Evolutionary conservation across 345 rosid genomes (phyloP), one percentile per base, ranked within the genome.

Genomic region (Citrus hindsii): DNA sequence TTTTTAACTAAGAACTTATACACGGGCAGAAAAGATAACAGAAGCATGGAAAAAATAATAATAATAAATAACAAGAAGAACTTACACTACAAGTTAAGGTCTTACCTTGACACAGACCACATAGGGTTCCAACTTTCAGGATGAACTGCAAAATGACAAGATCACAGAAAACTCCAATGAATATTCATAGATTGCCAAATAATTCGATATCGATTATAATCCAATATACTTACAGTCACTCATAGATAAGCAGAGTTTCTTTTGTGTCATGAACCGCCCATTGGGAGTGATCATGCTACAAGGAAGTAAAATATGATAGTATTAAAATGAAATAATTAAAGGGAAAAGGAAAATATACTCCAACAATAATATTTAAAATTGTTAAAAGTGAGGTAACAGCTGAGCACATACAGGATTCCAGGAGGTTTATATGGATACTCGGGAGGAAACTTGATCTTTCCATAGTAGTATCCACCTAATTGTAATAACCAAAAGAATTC

Each of bases 81-180:
- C 67, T 42, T 16, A 32, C 58, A 78, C 27, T 69, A 32, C 67
- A 42, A 77, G 51, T 62, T 16, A 77, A 42, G 78, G 27, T 55
- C 73, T 27, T 89, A 96, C 98, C 99, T 96, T 67, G 98, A 92
- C 46, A 92, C 98, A 75, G 99, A 96, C 99, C 99, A 96, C 98
- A 96, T 96, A 5, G 99, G 99, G 74, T 94, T 96, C 99, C 99
- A 96, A 87, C 93, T 94, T 88, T 96, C 98, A n/a, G 98, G 99
- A 84, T 96, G 99, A 88, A 92, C 99, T 96, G 88, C 58, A 86
- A 81, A 77, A 84, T n/a, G 75, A 70, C 14, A 79, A 13, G 62
- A 74, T 42, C 48, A 78, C 69, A 53, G 48, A 12, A 55, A 58
- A 79, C 35, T 33, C 16, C 59, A 73, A 73, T 22, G 56, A 32